Conservation (phyloP, 192 early-diverging fungal species). For the Oehlia diaphana region DNA sequence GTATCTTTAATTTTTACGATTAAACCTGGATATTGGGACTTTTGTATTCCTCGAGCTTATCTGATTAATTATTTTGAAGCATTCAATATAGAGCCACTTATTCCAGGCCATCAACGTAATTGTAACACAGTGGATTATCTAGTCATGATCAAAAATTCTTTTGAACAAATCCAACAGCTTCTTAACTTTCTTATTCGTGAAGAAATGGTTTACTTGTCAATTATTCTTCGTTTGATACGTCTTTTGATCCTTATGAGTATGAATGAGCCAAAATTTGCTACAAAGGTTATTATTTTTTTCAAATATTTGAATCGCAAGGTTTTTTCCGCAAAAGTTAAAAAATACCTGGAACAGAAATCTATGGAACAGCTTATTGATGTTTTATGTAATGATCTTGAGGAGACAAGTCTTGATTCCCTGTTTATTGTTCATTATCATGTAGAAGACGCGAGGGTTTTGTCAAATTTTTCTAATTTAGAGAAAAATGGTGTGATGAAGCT, state of each 20-base stretch:
- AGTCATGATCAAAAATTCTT: not conserved
- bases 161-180: conserved; percentile 2
- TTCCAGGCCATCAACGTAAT: not conserved
- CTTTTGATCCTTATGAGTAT: conserved; percentile 16
- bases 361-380: not conserved
- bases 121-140: not conserved
- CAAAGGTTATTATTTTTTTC: not conserved
- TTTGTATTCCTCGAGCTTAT: conserved; percentile 20
- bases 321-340: not conserved
- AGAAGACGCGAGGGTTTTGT: too few species aligned
- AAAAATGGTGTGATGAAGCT: not conserved
- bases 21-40: not conserved
- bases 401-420: not conserved
- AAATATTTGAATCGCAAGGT: not conserved
- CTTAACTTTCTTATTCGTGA: not conserved
- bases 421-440: not conserved
- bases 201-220: not conserved
- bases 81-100: not conserved
- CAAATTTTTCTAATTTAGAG: not conserved
- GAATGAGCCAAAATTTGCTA: conserved; percentile 3
- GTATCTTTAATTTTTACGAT: conserved; percentile 1
- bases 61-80: conserved; percentile 14
- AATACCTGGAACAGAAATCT: not conserved
- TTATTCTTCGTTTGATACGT: conserved; percentile 15
- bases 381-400: not conserved